Evolutionary conservation across 2,329 filamentous ascomycete species (phyloP).

Genomic region (Sporothrix protearum): DNA sequence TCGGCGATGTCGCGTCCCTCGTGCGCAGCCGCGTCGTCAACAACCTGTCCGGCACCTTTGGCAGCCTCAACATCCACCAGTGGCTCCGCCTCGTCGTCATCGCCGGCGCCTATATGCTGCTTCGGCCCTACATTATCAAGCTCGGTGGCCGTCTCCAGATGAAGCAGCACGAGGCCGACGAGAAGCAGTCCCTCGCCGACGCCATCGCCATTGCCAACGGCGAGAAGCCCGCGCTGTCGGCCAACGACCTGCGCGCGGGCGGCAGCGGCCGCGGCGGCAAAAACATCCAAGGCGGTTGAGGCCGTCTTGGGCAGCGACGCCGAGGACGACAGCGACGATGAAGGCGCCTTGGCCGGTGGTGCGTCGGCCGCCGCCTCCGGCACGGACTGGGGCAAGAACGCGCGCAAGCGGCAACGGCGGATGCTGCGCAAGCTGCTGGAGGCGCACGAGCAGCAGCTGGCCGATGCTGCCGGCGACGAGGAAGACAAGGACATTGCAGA

Average conservation of each 20-base stretch:
- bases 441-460: constrained; percentile 56
- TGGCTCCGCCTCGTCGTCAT: constrained; percentile 69
- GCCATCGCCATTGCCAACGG: constrained; percentile 40
- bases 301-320: constrained; percentile 34
- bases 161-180: constrained; percentile 59
- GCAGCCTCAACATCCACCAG: constrained; percentile 49
- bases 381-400: constrained; percentile 65
- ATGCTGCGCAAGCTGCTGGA: constrained; percentile 64
- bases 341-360: constrained; percentile 36
- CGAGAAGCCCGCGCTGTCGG: constrained; percentile 50
- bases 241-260: constrained; percentile 54
- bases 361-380: constrained; percentile 42
- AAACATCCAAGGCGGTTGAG: constrained; percentile 43
- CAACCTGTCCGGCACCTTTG: constrained; percentile 51
- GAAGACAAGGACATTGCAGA: constrained; percentile 74
- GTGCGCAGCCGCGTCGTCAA: constrained; percentile 40
- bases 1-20: constrained; percentile 31
- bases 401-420: constrained; percentile 63
- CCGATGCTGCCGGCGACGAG: constrained; percentile 57
- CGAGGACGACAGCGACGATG: constrained; percentile 20
- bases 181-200: constrained; percentile 47
- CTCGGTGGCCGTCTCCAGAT: constrained; percentile 61
- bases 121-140: constrained; percentile 72
- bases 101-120: constrained; percentile 67
- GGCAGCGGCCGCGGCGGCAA: constrained; percentile 35